These are phyloP conservation scores for Botrytis tulipae DNA, from an alignment of 2,329 filamentous ascomycete genomes.

Conservation along the genomic window DNA sequence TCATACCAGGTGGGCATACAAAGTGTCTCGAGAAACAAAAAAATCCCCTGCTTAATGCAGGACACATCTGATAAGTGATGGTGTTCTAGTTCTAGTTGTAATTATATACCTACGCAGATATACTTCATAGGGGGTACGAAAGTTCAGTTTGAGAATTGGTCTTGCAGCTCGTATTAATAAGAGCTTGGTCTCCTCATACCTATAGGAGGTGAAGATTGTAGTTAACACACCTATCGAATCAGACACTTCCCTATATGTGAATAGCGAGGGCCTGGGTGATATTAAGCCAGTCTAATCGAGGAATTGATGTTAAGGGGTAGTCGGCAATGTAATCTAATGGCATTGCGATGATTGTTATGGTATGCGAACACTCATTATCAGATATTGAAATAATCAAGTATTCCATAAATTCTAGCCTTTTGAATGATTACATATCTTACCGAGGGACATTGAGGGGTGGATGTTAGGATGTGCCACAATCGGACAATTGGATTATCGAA, in stretches of 20 bases:
- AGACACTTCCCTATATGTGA: background rate
- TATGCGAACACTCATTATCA: background rate
- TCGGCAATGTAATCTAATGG: background rate
- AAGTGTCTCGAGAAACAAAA: background rate
- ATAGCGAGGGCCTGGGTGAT: background rate
- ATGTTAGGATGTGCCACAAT: background rate
- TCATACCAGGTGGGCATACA: background rate
- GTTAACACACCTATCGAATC: background rate
- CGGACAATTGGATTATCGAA: background rate
- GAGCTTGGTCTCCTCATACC: background rate
- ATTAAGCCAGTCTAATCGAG: background rate
- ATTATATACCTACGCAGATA: background rate
- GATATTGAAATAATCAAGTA: no score
- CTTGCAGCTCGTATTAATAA: background rate
- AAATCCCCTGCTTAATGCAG: background rate
- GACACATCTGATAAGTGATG: background rate
- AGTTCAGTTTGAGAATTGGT: background rate
- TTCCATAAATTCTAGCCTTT: background rate
- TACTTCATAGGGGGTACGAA: background rate
- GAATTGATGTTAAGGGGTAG: background rate
- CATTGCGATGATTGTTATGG: background rate
- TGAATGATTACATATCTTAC: background rate
- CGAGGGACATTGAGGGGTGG: slow-evolving; percentile 7
- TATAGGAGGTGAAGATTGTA: background rate
- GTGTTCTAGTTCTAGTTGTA: background rate